phyloP scores from a whole-genome alignment of 176 grass and related monocot genomes.

The Otatea glauca region DNA sequence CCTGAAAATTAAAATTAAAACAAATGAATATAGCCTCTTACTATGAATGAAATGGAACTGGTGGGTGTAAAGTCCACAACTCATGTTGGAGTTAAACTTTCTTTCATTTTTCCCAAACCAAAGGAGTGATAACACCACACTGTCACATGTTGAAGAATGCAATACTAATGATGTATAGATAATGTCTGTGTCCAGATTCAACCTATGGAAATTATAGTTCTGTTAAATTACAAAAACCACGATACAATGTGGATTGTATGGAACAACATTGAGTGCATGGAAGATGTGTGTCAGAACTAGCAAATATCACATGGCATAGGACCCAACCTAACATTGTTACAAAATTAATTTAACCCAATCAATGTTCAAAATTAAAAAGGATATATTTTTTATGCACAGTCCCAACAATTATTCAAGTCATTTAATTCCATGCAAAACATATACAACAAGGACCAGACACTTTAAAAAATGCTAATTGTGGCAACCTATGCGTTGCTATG shows the following conservation, averaged over 20 bases:
- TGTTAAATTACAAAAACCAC: background rate
- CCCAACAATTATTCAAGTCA: background rate
- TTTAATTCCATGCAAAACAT: constrained; percentile 21
- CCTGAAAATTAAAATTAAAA: constrained; percentile 46
- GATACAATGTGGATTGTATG: background rate
- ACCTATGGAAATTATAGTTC: background rate
- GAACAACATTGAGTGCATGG: constrained; percentile 9
- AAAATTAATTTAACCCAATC: background rate
- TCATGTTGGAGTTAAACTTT: background rate
- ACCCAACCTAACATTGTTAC: background rate
- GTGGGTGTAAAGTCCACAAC: background rate
- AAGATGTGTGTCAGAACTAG: background rate
- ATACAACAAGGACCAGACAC: background rate
- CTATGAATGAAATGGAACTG: constrained; percentile 4
- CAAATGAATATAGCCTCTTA: constrained; percentile 12
- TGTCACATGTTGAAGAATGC: constrained; percentile 15
- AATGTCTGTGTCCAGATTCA: background rate
- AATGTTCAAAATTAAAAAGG: background rate
- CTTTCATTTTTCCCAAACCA: constrained; percentile 12
- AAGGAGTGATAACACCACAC: background rate
- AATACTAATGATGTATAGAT: constrained; percentile 9
- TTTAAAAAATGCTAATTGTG: constrained; percentile 5
- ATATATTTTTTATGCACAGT: background rate
- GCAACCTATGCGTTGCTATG: background rate
- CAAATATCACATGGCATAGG: background rate